Base-by-base conservation (phyloP, 1,284 basidiomycete species). In the Trametes sp. region DNA sequence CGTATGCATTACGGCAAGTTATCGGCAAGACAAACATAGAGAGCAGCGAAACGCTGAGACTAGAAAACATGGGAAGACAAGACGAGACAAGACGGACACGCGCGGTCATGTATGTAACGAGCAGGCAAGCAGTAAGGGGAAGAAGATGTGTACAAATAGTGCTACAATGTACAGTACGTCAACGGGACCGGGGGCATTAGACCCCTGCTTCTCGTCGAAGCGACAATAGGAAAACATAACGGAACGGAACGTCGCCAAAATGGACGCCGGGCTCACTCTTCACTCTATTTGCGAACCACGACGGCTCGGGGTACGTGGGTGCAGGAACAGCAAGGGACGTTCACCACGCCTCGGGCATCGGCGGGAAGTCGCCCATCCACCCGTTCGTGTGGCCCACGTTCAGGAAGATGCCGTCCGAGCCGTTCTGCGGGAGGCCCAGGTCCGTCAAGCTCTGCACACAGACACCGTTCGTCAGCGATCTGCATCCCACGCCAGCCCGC, bases 331-430 rank as follows among this genome's bases (percentile, higher is more conserved):
- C n/a, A n/a, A n/a, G n/a, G n/a, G n/a, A n/a, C n/a, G n/a, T n/a
- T 86, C 75, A 93, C 90, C 91, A 92, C 41, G 92, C 91, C 77
- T 93, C 90, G 19, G 92, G 90, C 85, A 90, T 89, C 49, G 86
- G 82, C 14, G 84, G 80, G 71, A 91, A 88, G 71, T 92, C 89
- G 51, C 86, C 86, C 38, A 82, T 84, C 92, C 91, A 93, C 11
- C 90, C 90, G 63, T 86, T 89, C 46, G 82, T 74, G 59, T 84
- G 86, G 46, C 82, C 81, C 79, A 92, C 84, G 69, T 90, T 90
- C 59, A 96, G 76, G 79, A 96, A 96, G 57, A 96, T 89, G 8
- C 91, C 93, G 70, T 96, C 94, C 6, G 90, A 92, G 49, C 94
- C 94, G 70, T 95, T 95, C 48, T 88, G 82, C n/a, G 94, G 94